Base-by-base conservation (phyloP, 805 yeast species). In the Diddensiella caesifluorescens region DNA sequence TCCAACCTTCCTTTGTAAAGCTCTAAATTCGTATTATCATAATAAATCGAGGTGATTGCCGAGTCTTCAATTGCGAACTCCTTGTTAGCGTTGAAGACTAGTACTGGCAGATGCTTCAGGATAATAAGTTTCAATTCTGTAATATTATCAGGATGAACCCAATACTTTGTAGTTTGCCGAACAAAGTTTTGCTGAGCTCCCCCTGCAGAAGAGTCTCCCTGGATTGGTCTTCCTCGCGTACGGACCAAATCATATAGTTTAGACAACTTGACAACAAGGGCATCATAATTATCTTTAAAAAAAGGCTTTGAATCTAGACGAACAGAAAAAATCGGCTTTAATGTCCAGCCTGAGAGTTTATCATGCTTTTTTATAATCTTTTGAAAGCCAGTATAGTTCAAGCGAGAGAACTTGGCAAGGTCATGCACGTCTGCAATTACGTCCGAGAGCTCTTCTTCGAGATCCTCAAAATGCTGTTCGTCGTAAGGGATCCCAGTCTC, bases 121-220 rank as follows among this genome's bases (percentile, higher is more conserved):
- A 92, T 81, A 50, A 87, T 83, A 59, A 92, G 76, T 68, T 92
- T 92, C 63, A 92, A 75, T 69, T 92, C 97, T 12, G 97, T 92
- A 61, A 92, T 88, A 63, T 92, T 90, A 64, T 92, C 97, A 2
- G 97, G 96, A 59, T 92, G 98, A 23, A 92, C 97, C 99, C 99
- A 92, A 67, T 92, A 92, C 61, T 92, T 92, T 5, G 98, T 92
- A 16, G 98, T 92, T 67, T 92, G 98, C 65, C 98, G 83, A 35
- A 92, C 97, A 57, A 92, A 92, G 68, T 92, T 92, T 64, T 92
- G 98, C 71, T 89, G 97, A 32, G 83, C 74, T 33, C 98, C 98
- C 58, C 98, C 98, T n/a, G 98, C 97, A 4, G 97, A 62, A 3
- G 95, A 80, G 65, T 92, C 98, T 50, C 97, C 97, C 56, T 78